Conservation (phyloP, 768 basidiomycete species). For the Phaeotremella skinneri region DNA sequence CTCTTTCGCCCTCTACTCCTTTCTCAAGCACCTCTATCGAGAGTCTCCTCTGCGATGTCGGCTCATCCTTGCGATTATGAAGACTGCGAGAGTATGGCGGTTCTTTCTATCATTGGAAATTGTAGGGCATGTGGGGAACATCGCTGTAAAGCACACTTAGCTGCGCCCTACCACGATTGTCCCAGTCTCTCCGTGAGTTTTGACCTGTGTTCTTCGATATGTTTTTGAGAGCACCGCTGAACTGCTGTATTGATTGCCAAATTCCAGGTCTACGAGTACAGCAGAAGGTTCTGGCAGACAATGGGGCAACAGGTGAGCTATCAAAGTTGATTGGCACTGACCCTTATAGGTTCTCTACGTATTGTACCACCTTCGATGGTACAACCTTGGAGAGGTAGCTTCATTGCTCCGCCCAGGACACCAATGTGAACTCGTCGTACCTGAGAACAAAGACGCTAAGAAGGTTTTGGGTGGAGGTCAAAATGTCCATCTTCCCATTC, state of each 20-base stretch:
- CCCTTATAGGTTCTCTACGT: background rate
- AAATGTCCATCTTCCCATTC: conserved; percentile 17
- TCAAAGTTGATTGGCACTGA: background rate
- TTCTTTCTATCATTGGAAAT: background rate
- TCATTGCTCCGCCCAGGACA: background rate
- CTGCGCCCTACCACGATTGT: background rate
- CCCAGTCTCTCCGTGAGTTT: background rate
- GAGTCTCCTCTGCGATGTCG: background rate
- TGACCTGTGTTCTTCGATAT: background rate
- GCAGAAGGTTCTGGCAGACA: no score
- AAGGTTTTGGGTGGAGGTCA: background rate
- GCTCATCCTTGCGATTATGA: background rate
- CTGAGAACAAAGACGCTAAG: background rate
- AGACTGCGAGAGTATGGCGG: background rate
- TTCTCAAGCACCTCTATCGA: background rate
- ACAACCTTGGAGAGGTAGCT: background rate
- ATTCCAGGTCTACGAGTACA: no score
- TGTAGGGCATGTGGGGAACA: background rate
- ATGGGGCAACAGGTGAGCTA: no score
- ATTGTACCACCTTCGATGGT: background rate
- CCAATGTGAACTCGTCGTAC: background rate
- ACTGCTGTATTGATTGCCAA: background rate
- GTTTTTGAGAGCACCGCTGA: background rate
- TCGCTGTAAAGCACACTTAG: background rate
- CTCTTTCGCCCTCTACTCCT: background rate